These are phyloP conservation scores for Aspergillus japonicus DNA, from an alignment of 2,329 filamentous ascomycete species.

Conservation along the genomic window DNA sequence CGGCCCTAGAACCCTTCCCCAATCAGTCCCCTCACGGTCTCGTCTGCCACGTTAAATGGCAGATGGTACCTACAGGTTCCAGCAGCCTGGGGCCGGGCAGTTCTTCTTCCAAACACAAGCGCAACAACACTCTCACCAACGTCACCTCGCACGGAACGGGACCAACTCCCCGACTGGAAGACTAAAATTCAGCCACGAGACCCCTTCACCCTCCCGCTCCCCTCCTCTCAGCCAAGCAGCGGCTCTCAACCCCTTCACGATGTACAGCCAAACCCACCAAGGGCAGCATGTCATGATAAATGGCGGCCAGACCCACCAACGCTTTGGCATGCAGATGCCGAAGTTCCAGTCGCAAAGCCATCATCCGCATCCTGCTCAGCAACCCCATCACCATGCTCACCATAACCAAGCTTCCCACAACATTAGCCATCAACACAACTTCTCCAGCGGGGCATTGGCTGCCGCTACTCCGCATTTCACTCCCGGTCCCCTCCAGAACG, in stretches of 20 bases:
- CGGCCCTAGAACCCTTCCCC: constrained; percentile 26
- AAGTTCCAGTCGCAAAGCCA: constrained; percentile 50
- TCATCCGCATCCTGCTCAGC: constrained; percentile 45
- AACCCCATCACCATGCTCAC: constrained; percentile 45
- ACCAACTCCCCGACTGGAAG: constrained; percentile 47
- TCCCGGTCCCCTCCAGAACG: constrained; percentile 59
- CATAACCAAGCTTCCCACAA: constrained; percentile 45
- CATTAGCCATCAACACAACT: constrained; percentile 52
- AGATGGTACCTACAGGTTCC: constrained; percentile 56
- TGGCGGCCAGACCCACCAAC: constrained; percentile 48
- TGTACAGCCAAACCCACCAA: constrained; percentile 51
- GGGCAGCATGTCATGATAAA: constrained; percentile 53
- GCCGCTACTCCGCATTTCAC: constrained; percentile 58
- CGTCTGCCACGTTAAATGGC: constrained; percentile 54
- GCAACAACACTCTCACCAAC: constrained; percentile 45
- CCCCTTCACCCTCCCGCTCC: constrained; percentile 50
- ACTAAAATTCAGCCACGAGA: constrained; percentile 48
- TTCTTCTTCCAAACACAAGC: constrained; percentile 48
- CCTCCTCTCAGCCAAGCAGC: constrained; percentile 45
- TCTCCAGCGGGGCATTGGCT: constrained; percentile 47
- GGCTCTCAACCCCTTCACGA: constrained; percentile 45
- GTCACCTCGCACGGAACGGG: constrained; percentile 46
- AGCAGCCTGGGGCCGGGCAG: constrained; percentile 54
- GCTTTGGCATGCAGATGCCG: constrained; percentile 50
- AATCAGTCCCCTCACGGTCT: constrained; percentile 41